Conservation (phyloP, 2,329 filamentous ascomycete species). For the Hawksworthiomyces lignivorus region DNA sequence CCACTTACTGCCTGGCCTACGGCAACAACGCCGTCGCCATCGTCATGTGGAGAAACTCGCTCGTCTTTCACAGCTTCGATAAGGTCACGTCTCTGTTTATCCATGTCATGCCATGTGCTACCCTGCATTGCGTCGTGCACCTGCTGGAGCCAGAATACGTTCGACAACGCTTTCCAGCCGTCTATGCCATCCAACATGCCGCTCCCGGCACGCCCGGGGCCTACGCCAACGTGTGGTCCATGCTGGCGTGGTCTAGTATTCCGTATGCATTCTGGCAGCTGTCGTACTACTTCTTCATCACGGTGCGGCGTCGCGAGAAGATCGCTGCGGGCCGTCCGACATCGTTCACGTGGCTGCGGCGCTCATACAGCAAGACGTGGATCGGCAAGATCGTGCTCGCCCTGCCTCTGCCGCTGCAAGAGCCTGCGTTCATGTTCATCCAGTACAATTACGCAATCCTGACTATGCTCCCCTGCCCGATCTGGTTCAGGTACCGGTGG, state of each 20-base stretch:
- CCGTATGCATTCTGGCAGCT: slow-evolving; percentile 94
- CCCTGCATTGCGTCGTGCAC: slow-evolving; percentile 87
- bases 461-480: slow-evolving; percentile 87
- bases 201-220: slow-evolving; percentile 66
- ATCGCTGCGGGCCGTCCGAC: slow-evolving; percentile 93
- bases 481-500: slow-evolving; percentile 90
- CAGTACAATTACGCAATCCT: slow-evolving; percentile 86
- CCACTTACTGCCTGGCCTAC: slow-evolving; percentile 84
- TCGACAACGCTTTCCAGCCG: slow-evolving; percentile 67
- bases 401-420: slow-evolving; percentile 69
- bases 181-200: slow-evolving; percentile 69
- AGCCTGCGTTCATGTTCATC: slow-evolving; percentile 90
- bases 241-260: slow-evolving; percentile 90
- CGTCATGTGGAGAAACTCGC: slow-evolving; percentile 97
- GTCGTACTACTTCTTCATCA: slow-evolving; percentile 89
- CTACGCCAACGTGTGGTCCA: slow-evolving; percentile 68
- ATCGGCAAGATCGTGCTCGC: slow-evolving; percentile 79
- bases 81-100: slow-evolving; percentile 99
- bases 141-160: slow-evolving; percentile 61
- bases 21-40: slow-evolving; percentile 98
- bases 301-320: slow-evolving; percentile 86
- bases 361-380: slow-evolving; percentile 82
- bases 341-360: slow-evolving; percentile 93
- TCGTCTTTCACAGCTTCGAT: slow-evolving; percentile 97
- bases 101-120: slow-evolving; percentile 96